Conservation (phyloP, 2,329 filamentous ascomycete species). For the Chalaropsis thielavioides region DNA sequence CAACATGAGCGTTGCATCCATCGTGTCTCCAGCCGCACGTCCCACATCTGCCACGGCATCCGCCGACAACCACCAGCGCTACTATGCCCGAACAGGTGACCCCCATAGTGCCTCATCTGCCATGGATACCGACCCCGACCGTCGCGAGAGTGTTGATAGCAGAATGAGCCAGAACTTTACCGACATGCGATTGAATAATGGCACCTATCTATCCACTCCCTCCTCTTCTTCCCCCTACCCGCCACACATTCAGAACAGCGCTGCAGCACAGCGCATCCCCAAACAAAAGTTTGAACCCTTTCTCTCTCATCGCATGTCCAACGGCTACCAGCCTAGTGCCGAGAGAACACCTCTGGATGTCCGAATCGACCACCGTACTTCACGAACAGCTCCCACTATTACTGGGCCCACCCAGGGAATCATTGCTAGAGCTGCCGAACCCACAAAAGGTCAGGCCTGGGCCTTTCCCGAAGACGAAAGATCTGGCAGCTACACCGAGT, state of each 20-base stretch:
- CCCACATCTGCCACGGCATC: constrained; percentile 49
- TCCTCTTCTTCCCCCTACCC: constrained; percentile 48
- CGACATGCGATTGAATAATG: constrained; percentile 50
- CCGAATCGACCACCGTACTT: constrained; percentile 30
- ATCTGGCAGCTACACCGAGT: constrained; percentile 33
- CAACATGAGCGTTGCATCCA: constrained; percentile 5
- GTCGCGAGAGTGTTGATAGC: constrained; percentile 68
- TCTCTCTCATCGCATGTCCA: constrained; percentile 46
- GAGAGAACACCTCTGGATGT: constrained; percentile 40
- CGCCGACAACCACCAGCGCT: constrained; percentile 35
- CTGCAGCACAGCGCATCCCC: constrained; percentile 54
- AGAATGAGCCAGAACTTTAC: constrained; percentile 58
- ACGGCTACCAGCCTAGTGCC: constrained; percentile 47
- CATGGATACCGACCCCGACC: constrained; percentile 25
- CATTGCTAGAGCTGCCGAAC: constrained; percentile 56
- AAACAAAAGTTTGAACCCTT: constrained; percentile 37
- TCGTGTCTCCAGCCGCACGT: constrained; percentile 37
- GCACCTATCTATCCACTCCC: constrained; percentile 22
- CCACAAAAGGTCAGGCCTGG: constrained; percentile 72
- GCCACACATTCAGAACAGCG: constrained; percentile 62
- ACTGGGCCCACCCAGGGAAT: constrained; percentile 52
- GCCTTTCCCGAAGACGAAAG: constrained; percentile 62
- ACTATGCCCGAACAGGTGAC: constrained; percentile 24
- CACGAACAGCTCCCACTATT: constrained; percentile 59
- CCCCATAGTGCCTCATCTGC: constrained; percentile 20